A percentile compares a stretch with the other conserved stretches of the same genome.
These are phyloP conservation scores for Malus domestica DNA, from an alignment of 306 rosid species.

Conservation along the genomic window ASM211411v1 NC_041796.1:26406501-26407000, in stretches of 20 bases:
- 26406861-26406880: slow-evolving; percentile 22
- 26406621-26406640: neutral
- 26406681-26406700: neutral
- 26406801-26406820: slow-evolving; percentile 36
- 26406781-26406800: slow-evolving; percentile 31
- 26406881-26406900: slow-evolving; percentile 18
- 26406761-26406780: slow-evolving; percentile 34
- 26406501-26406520: slow-evolving; percentile 20
- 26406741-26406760: slow-evolving; percentile 19
- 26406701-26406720: neutral
- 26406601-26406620: slow-evolving; percentile 40
- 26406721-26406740: neutral
- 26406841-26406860: slow-evolving; percentile 24
- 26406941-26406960: slow-evolving; percentile 32
- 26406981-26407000: neutral
- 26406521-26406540: slow-evolving; percentile 15
- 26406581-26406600: slow-evolving; percentile 24
- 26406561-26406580: slow-evolving; percentile 25
- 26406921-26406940: slow-evolving; percentile 20
- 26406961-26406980: slow-evolving; percentile 25
- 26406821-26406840: slow-evolving; percentile 32
- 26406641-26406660: neutral
- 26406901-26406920: slow-evolving; percentile 17
- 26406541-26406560: slow-evolving; percentile 27
- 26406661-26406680: neutral